Percentiles rank a stretch among this genome's conserved stretches.
Evolutionary conservation across 257 asterid genomes (phyloP).

Genomic region (Solanum pimpinellifolium): DNA sequence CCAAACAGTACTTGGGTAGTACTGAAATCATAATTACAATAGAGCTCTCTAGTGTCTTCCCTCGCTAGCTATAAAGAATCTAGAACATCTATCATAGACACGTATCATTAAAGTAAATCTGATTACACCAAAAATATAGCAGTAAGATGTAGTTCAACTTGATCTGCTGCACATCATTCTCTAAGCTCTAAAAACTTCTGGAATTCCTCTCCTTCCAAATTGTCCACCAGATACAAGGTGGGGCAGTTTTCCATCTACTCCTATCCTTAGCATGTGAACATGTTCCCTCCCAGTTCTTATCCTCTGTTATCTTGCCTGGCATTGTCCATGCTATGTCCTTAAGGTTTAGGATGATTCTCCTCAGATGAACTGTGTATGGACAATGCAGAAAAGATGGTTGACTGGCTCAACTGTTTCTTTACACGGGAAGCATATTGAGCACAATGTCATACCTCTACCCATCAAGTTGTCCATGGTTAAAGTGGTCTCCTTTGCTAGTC

Average conservation of each 20-base stretch:
- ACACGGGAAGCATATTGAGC: not conserved
- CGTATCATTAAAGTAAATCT: not conserved
- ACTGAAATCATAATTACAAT: not conserved
- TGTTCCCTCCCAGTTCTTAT: not conserved
- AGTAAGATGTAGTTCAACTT: not conserved
- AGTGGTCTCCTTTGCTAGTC: not conserved
- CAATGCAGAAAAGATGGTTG: not conserved
- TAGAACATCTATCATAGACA: not conserved
- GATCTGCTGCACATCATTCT: not conserved
- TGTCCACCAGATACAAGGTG: not conserved
- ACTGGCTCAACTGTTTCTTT: not conserved
- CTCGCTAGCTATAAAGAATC: not conserved
- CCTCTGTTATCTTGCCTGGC: not conserved
- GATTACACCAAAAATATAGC: not conserved
- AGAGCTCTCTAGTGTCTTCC: not conserved
- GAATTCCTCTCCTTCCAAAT: not conserved
- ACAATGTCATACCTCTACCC: not conserved
- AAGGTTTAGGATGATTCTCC: not conserved
- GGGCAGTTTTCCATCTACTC: not conserved
- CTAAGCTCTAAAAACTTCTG: not conserved
- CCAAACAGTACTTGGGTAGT: not conserved
- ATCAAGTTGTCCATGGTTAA: not conserved
- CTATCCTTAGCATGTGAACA: not conserved
- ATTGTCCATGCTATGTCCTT: not conserved
- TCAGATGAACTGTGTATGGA: not conserved